Evolutionary conservation across 1,139 yeast genomes (phyloP).

Genomic region (Suhomyces guaymorum): DNA sequence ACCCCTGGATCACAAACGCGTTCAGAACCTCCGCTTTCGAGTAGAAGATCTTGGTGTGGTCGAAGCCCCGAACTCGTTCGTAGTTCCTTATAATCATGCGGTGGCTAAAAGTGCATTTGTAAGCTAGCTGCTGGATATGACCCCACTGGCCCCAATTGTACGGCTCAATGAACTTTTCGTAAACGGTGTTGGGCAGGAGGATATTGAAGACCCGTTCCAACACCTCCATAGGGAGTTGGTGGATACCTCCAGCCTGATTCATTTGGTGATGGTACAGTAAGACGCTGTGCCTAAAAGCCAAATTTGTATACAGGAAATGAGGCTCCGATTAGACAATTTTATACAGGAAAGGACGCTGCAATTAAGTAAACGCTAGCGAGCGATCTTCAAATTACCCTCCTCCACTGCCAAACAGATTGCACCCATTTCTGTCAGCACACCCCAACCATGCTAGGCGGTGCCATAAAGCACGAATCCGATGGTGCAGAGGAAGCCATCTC

Average conservation of each 20-base stretch:
- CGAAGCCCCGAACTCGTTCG: constrained; percentile 4
- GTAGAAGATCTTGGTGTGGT: constrained; percentile 17
- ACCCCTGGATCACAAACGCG: constrained; percentile 15
- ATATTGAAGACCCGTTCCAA: constrained; percentile 14
- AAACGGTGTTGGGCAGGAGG: constrained; percentile 15
- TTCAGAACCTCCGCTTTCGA: constrained; percentile 1
- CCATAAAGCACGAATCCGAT: constrained; percentile 1
- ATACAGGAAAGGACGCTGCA: too few species aligned
- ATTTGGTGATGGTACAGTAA: too few species aligned
- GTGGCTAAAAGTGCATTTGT: constrained; percentile 6
- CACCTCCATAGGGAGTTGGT: constrained; percentile 18
- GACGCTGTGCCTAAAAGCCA: too few species aligned
- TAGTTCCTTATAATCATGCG: constrained; percentile 9
- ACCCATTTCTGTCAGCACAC: not conserved
- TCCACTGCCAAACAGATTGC: not conserved
- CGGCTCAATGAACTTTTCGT: constrained; percentile 17
- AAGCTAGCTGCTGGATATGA: constrained; percentile 11
- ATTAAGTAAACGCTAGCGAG: not conserved
- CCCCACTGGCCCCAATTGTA: constrained; percentile 6
- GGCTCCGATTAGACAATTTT: too few species aligned
- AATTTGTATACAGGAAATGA: too few species aligned
- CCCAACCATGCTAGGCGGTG: constrained; percentile 4
- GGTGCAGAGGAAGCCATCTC: constrained; percentile 5
- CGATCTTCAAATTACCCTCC: not conserved
- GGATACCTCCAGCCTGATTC: not conserved